Conservation (phyloP, 2,329 filamentous ascomycete genomes). For the Lizonia empirigonia region DNA sequence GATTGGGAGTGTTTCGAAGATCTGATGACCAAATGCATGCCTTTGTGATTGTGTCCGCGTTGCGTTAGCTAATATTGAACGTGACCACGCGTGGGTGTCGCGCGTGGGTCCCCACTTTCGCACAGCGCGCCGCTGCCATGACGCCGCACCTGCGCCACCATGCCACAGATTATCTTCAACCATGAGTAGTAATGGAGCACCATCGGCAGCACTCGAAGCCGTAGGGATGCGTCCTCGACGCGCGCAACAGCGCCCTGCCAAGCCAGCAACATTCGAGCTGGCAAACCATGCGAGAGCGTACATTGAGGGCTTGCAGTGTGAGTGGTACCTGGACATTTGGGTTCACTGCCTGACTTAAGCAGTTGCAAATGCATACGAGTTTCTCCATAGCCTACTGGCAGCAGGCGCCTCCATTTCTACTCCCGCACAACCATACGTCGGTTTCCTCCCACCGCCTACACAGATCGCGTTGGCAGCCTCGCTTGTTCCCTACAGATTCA, state of each 20-base stretch:
- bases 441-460: conserved; percentile 70
- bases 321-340: background rate
- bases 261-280: conserved; percentile 43
- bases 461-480: conserved; percentile 80
- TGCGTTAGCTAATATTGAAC: conserved; percentile 1
- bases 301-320: conserved; percentile 44
- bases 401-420: conserved; percentile 42
- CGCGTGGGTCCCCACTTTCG: conserved; percentile 10
- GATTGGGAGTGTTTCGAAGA: too few species aligned
- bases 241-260: conserved; percentile 36
- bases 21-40: too few species aligned
- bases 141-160: background rate
- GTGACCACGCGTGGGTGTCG: conserved; percentile 17
- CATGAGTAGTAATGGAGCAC: background rate
- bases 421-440: conserved; percentile 50
- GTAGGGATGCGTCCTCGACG: conserved; percentile 34
- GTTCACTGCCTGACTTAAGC: background rate
- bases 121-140: background rate
- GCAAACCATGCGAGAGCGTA: conserved; percentile 46
- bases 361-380: conserved; percentile 44
- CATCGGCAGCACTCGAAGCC: conserved; percentile 28
- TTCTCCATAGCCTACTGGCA: conserved; percentile 43
- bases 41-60: too few species aligned
- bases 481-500: conserved; percentile 81
- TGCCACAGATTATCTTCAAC: background rate